Evolutionary conservation across 2,329 filamentous ascomycete species (phyloP), one percentile per base, ranked within the genome.

Genomic region (Blastomyces parvus): DNA sequence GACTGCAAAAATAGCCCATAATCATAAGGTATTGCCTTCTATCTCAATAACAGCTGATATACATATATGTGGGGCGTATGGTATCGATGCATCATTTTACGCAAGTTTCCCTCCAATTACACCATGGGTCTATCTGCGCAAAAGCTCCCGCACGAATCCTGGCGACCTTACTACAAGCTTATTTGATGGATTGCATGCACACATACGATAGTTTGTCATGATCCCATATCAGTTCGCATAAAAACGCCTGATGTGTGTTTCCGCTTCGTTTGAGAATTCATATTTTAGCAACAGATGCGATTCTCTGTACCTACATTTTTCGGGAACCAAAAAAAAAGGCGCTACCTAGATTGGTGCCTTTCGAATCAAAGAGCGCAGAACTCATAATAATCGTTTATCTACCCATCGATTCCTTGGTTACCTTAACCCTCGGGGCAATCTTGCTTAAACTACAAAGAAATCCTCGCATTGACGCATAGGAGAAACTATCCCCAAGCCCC

Each of bases 21-120:
- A 63, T 44, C 6, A 46, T 27, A 1, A 30, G 25, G n/a, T 17
- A 59, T 44, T 33, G 17, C 33, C 38, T 48, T 44, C 40, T 46
- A 59, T 59, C 40, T 9, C 42, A 27, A 46, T 30, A 59, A 44
- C 40, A 48, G 42, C 38, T 11, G 42, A 59, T 59, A 46, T 48
- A 59, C 48, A 46, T 48, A 48, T 46, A 46, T 25, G 57, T 59
- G 57, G 57, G 57, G 57, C 57, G 57, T 59, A 48, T 59, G 57
- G 57, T 17, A 59, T 48, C 40, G 42, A 30, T 48, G 57, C 57
- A 59, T 38, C 25, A 38, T 38, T 38, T 27, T 25, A 22, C 40
- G 9, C 57, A 59, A 30, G n/a, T 48, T 4, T 17, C 22, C 8
- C 57, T 33, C 14, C 40, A 59, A 44, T 59, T 44, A 30, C 38